Conservation (phyloP, 352 stramenopile species). For the Nothophytophthora sp. region DNA sequence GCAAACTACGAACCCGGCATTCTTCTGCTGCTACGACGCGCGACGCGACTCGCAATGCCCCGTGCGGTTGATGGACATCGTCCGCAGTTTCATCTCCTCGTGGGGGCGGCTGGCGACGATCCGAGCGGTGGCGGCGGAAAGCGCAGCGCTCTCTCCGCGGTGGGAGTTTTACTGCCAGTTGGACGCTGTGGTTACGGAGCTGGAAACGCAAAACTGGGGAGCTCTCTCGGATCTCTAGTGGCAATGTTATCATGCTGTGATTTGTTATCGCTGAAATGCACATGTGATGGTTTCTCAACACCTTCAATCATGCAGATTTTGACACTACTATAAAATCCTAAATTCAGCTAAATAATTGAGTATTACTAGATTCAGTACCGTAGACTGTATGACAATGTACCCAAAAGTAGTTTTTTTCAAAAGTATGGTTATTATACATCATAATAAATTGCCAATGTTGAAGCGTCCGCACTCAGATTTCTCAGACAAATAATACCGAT, state of each 20-base stretch:
- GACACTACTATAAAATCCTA: no score
- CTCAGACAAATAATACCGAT: no score
- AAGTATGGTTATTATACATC: no score
- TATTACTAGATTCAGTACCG: no score
- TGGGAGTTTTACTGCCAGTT: neutral
- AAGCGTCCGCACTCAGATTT: no score
- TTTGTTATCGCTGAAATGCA: neutral
- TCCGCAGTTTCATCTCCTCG: neutral
- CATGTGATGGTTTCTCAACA: no score
- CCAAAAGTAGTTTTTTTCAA: no score
- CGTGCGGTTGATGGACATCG: neutral
- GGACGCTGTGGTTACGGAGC: neutral
- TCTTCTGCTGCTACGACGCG: neutral
- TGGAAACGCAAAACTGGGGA: neutral
- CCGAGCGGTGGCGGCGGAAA: neutral
- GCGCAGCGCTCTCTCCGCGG: neutral
- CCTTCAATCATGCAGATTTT: neutral
- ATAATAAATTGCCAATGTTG: no score
- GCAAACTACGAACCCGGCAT: neutral
- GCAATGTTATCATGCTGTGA: neutral
- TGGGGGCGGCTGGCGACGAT: neutral
- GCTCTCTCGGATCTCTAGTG: neutral
- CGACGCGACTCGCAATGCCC: neutral
- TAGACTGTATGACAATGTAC: no score
- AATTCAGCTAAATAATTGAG: no score